phyloP scores from a whole-genome alignment of 306 rosid genomes.

The Luffa aegyptiaca region DNA sequence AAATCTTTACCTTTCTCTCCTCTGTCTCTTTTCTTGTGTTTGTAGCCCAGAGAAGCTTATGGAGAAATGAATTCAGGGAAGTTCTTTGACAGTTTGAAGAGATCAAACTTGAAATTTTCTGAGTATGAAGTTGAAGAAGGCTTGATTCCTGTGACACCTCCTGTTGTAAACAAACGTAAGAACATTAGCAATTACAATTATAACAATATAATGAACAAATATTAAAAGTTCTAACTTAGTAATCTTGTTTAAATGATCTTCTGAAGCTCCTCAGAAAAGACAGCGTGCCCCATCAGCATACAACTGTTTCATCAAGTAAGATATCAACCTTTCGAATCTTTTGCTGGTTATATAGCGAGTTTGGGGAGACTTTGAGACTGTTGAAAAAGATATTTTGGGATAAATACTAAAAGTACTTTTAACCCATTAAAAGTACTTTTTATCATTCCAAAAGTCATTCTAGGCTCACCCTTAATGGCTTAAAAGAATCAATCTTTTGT shows the following conservation, averaged over 20 bases:
- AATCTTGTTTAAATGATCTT: not conserved
- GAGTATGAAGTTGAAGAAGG: conserved; percentile 50
- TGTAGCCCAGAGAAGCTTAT: conserved; percentile 4
- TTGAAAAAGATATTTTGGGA: no score
- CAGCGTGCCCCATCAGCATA: conserved; percentile 94
- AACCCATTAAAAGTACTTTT: not conserved
- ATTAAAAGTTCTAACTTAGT: not conserved
- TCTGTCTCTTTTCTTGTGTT: not conserved
- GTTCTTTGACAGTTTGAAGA: not conserved
- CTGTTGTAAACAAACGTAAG: conserved; percentile 64
- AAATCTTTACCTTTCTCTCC: not conserved
- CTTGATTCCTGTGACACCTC: conserved; percentile 29
- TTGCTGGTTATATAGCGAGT: not conserved
- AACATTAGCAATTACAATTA: not conserved
- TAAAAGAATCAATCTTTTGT: not conserved
- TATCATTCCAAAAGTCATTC: no score
- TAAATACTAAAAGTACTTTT: not conserved
- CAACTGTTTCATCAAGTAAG: conserved; percentile 85
- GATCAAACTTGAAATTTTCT: conserved; percentile 37
- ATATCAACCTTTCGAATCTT: not conserved
- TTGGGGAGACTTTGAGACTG: not conserved
- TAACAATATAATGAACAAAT: not conserved
- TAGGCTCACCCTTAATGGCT: not conserved
- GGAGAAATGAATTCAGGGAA: not conserved
- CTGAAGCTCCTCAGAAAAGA: conserved; percentile 83